phyloP scores from a whole-genome alignment of 2,329 filamentous ascomycete species.

The Monilinia fructigena region DNA sequence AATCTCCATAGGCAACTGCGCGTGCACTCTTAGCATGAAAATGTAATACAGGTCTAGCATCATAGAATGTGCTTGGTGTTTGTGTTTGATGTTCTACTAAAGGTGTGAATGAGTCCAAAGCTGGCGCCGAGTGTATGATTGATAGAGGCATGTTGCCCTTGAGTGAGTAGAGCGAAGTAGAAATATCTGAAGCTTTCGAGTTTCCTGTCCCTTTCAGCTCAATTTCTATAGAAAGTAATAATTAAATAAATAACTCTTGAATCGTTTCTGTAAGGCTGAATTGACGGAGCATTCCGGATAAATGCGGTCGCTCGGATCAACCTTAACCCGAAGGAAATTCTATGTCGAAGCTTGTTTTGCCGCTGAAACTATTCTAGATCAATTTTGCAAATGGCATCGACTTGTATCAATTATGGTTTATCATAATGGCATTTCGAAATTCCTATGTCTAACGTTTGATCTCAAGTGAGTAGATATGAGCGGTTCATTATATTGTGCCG shows the following conservation, averaged over 20 bases:
- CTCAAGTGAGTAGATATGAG: not conserved
- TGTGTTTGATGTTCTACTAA: slow-evolving; percentile 69
- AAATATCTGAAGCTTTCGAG: not conserved
- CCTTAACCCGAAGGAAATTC: not conserved
- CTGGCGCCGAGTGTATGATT: slow-evolving; percentile 58
- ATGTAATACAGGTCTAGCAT: slow-evolving; percentile 69
- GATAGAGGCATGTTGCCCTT: slow-evolving; percentile 41
- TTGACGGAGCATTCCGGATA: not conserved
- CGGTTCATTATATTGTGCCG: not conserved
- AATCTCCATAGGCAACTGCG: slow-evolving; percentile 55
- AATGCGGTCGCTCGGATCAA: slow-evolving; percentile 2
- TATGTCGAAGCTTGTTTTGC: too few species aligned
- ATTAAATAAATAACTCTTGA: not conserved
- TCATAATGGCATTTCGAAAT: not conserved
- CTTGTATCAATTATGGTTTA: not conserved
- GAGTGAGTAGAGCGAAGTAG: not conserved
- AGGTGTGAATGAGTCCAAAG: slow-evolving; percentile 58
- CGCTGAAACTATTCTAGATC: not conserved
- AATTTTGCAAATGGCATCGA: not conserved
- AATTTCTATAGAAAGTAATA: not conserved
- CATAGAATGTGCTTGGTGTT: slow-evolving; percentile 71
- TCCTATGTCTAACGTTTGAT: not conserved
- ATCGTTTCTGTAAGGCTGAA: slow-evolving; percentile 3
- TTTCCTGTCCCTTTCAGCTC: not conserved
- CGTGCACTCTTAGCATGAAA: slow-evolving; percentile 57